Evolutionary conservation across 768 basidiomycete genomes (phyloP), one percentile per base, ranked within the genome.

Genomic region (Amanita brunnescens): DNA sequence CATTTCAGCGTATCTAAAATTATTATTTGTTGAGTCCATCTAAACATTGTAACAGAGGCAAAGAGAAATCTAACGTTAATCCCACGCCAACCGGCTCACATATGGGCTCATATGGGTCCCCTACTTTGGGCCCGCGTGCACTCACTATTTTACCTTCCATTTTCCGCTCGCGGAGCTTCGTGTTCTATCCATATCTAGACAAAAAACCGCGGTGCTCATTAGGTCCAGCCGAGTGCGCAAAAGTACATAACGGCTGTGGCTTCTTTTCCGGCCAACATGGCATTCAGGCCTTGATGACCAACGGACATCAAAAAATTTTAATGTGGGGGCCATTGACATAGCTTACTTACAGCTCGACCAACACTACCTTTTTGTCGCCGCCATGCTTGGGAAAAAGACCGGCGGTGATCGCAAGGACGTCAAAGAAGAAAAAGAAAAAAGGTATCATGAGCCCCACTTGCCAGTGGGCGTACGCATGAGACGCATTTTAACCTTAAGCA

Each of bases 171-270:
- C 18, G 29, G 12, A 13, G 37, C 33, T 9, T 24, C 14, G 14
- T 10, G 16, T 32, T 16, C 16, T 26, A 21, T 18, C 3, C 39
- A 23, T 33, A 23, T 16, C 8, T 55, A 41, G n/a, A 13, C 16
- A 56, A 24, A 29, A 6, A 24, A 23, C n/a, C 39, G 38, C 23
- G 23, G 47, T 30, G 21, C 53, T 23, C 59, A 62, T 80, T 83
- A 21, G 93, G 91, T 0, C 92, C 91, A 0, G 84, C 72, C 34
- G 86, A 87, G 64, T 96, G 98, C 5, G 94, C 95, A 59, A 98
- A 98, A 1, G 96, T 98, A 68, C 95, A 98, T 6, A 97, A n/a
- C 72, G 0, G 95, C 94, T 60, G 85, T 87, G 0, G 96, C 96
- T 10, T 75, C 79, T 52, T 78, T 87, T 0, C 80, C 81, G 7